A percentile compares a stretch with the other conserved stretches of the same genome.
Conservation (phyloP, 176 grass and related monocot genomes). For the Stipa capillata region DNA sequence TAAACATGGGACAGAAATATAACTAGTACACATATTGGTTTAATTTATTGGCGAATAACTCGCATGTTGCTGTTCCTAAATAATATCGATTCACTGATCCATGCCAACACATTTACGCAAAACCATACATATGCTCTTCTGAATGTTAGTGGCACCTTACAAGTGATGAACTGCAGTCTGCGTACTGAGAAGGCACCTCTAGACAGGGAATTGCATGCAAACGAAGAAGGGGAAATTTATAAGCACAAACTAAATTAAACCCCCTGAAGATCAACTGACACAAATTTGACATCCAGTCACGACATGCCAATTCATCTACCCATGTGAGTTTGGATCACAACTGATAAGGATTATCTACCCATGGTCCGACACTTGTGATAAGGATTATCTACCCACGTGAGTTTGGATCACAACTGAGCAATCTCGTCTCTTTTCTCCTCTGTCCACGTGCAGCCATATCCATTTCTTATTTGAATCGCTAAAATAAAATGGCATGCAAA, state of each 20-base stretch:
- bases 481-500: too few relatives aligned
- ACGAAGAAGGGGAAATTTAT: background rate
- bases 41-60: background rate
- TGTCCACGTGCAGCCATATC: too few relatives aligned
- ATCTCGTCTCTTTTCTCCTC: too few relatives aligned
- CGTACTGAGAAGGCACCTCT: background rate
- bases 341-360: too few relatives aligned
- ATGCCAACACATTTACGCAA: background rate
- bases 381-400: background rate
- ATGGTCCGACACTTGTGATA: background rate
- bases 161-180: background rate
- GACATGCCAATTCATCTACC: too few relatives aligned
- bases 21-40: background rate
- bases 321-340: too few relatives aligned
- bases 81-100: background rate
- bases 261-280: too few relatives aligned
- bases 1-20: background rate
- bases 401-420: background rate
- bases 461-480: background rate
- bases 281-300: too few relatives aligned
- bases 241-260: too few relatives aligned
- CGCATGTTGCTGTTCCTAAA: background rate
- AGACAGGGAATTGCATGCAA: background rate
- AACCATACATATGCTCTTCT: too few relatives aligned
- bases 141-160: background rate